Base-by-base conservation (phyloP, 169 alveolate species). In the Plasmodium malariae region DNA sequence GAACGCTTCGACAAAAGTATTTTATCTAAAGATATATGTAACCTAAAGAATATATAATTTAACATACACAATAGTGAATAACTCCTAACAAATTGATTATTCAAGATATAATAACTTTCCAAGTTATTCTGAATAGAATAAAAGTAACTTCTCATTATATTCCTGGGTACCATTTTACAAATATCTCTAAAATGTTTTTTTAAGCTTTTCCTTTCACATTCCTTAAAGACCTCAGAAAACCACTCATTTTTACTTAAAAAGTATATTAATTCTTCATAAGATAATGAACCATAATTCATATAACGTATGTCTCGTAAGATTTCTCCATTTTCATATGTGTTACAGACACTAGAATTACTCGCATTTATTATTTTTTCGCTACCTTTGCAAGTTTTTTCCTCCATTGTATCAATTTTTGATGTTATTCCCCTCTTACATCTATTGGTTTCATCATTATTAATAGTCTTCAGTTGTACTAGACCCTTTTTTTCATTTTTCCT, bases 11-110 rank as follows among this genome's bases (percentile, higher is more conserved):
- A 86, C 9, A 86, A 21, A 11, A 86, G 11, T 26, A 86, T 86
- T 3, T 51, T 86, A 37, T 86, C 48, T 57, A 86, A 72, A 9
- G 86, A 69, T 3, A 74, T 55, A 17, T 59, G 43, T 26, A 32
- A 48, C 30, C 70, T 73, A 26, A 86, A 71, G 28, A 86, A 70
- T 24, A 86, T 26, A 48, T 86, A 86, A 86, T 86, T 86, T 37
- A 86, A 40, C 92, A 86, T 86, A 37, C 92, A 86, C 14, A 72
- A 19, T 7, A 86, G 37, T 4, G 92, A 68, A 63, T 86, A 86
- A 49, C 55, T 86, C 37, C 43, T 57, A 17, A 70, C 69, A 55
- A 86, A 86, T 40, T 86, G 68, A 6, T 21, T 45, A 55, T 70
- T 54, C 28, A 70, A 55, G 28, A 86, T 36, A 54, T 59, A 69